phyloP scores from a whole-genome alignment of 2,329 filamentous ascomycete species.

The Aureobasidium subglaciale region DNA sequence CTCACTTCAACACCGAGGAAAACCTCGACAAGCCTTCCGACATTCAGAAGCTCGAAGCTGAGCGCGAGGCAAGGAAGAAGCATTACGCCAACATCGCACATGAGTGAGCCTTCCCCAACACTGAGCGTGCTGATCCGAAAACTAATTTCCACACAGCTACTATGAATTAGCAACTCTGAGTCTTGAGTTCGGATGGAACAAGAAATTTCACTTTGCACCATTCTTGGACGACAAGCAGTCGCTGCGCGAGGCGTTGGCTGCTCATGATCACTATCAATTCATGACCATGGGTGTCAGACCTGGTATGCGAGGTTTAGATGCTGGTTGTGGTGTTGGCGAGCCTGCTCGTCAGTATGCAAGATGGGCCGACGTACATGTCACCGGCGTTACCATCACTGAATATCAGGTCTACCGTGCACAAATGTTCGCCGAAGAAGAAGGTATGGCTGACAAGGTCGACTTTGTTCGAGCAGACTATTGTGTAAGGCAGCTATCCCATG shows the following conservation, averaged over 20 bases:
- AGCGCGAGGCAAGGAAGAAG: neutral
- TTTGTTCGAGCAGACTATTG: conserved; percentile 54
- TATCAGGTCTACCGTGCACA: conserved; percentile 95
- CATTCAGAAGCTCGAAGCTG: neutral
- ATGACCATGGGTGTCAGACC: conserved; percentile 78
- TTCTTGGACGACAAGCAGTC: conserved; percentile 82
- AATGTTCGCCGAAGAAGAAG: conserved; percentile 73
- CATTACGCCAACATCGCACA: conserved; percentile 6
- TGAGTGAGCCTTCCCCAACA: neutral
- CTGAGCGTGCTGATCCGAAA: too few relatives aligned
- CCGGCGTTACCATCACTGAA: conserved; percentile 96
- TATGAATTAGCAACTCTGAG: conserved; percentile 28
- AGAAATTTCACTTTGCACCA: conserved; percentile 95
- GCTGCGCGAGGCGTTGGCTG: conserved; percentile 75
- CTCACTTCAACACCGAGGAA: neutral
- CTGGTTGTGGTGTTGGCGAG: conserved; percentile 92
- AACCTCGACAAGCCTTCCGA: neutral
- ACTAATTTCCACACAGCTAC: conserved; percentile 39
- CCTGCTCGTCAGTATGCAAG: conserved; percentile 93
- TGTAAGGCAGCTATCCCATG: neutral
- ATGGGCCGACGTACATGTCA: conserved; percentile 81
- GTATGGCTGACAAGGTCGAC: conserved; percentile 67
- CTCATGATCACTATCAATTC: conserved; percentile 96
- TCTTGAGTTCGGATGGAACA: conserved; percentile 94
- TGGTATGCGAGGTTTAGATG: conserved; percentile 84